Evolutionary conservation across 1,284 basidiomycete species (phyloP).

Genomic region (Sparassis latifolia): DNA sequence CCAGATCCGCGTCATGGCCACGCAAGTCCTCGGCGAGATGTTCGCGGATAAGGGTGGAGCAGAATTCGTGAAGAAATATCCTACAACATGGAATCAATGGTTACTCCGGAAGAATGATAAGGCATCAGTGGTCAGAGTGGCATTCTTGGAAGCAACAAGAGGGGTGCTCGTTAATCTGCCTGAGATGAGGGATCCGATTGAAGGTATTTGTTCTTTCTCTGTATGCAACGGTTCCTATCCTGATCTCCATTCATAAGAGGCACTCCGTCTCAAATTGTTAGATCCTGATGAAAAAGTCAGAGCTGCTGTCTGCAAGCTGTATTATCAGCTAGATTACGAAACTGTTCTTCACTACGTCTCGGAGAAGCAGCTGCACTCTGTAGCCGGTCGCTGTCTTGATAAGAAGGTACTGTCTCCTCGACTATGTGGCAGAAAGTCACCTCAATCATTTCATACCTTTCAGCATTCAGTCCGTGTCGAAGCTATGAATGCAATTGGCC

Average conservation of each 20-base stretch:
- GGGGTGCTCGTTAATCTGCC: conserved; percentile 61
- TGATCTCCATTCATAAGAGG: conserved; percentile 33
- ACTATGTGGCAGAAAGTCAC: not conserved
- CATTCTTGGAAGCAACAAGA: conserved; percentile 71
- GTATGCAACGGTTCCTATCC: not conserved
- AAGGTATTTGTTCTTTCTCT: conserved; percentile 38
- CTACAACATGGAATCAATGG: conserved; percentile 85
- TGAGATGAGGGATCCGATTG: conserved; percentile 64
- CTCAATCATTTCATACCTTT: not conserved
- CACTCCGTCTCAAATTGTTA: conserved; percentile 59
- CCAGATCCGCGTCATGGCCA: conserved; percentile 71
- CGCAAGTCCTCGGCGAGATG: conserved; percentile 85
- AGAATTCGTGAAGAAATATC: conserved; percentile 78
- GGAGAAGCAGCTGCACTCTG: conserved; percentile 49
- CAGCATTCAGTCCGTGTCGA: conserved; percentile 77
- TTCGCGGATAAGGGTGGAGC: conserved; percentile 71
- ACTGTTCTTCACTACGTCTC: conserved; percentile 81
- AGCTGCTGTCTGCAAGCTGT: conserved; percentile 76
- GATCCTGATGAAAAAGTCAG: conserved; percentile 94
- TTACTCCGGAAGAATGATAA: conserved; percentile 78
- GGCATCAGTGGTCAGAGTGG: conserved; percentile 61
- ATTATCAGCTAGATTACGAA: conserved; percentile 87
- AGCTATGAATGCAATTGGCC: conserved; percentile 74
- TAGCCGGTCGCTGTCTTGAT: conserved; percentile 77
- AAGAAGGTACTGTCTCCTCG: conserved; percentile 58